A percentile compares a stretch with the other conserved stretches of the same genome.
phyloP scores from a whole-genome alignment of 169 alveolate genomes.

The Plasmodium inui region DNA sequence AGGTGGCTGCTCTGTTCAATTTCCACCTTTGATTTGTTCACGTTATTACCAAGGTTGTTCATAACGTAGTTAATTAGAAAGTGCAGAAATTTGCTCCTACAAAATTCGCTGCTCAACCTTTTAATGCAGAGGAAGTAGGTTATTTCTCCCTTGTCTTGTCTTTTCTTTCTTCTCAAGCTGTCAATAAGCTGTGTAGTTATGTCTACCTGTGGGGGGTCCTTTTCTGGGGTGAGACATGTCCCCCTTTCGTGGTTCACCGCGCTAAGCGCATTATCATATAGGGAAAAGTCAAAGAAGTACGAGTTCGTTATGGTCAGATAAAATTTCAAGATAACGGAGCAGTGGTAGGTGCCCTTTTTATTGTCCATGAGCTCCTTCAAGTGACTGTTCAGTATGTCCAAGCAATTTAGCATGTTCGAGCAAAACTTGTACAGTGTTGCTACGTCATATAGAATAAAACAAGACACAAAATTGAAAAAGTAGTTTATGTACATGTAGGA shows the following conservation, averaged over 20 bases:
- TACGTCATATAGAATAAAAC: slow-evolving; percentile 50
- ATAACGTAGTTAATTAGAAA: slow-evolving; percentile 45
- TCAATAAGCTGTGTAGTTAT: neutral
- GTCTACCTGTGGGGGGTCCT: neutral
- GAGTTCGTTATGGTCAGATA: slow-evolving; percentile 38
- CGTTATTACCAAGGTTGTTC: slow-evolving; percentile 29
- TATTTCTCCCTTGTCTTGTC: neutral
- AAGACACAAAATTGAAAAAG: slow-evolving; percentile 40
- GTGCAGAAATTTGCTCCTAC: slow-evolving; percentile 29
- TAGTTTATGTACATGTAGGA: slow-evolving; percentile 52
- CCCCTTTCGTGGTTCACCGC: neutral
- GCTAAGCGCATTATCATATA: slow-evolving; percentile 23
- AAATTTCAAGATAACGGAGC: slow-evolving; percentile 41
- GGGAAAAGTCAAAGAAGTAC: slow-evolving; percentile 62
- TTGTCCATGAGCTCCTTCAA: slow-evolving; percentile 8
- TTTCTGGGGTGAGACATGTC: neutral
- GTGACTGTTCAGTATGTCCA: slow-evolving; percentile 40
- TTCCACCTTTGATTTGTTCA: slow-evolving; percentile 30
- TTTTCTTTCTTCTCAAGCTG: slow-evolving; percentile 3
- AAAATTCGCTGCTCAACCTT: slow-evolving; percentile 35
- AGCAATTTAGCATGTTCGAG: slow-evolving; percentile 22
- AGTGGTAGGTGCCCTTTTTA: slow-evolving; percentile 35
- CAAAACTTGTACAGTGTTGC: slow-evolving; percentile 48
- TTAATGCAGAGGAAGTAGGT: slow-evolving; percentile 49
- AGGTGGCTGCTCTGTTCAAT: slow-evolving; percentile 35